phyloP scores from a whole-genome alignment of 768 basidiomycete genomes.

The Cubamyces sp. region DNA sequence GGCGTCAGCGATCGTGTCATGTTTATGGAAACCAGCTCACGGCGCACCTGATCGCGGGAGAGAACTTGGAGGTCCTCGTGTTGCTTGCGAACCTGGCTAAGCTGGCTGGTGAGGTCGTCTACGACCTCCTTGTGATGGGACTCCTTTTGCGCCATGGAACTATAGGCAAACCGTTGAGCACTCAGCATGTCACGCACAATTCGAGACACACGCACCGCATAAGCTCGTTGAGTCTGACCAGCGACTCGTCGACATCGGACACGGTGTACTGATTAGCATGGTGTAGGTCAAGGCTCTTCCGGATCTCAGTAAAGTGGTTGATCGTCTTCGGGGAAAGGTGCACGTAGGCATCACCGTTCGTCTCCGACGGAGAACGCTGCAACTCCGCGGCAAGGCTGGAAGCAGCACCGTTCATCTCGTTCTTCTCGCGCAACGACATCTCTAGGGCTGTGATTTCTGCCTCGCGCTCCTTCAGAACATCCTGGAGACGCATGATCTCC shows the following conservation, averaged over 20 bases:
- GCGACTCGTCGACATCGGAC: conserved; percentile 64
- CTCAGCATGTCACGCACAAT: not conserved
- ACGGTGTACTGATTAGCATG: conserved; percentile 33
- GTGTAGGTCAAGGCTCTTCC: conserved; percentile 62
- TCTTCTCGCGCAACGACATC: conserved; percentile 47
- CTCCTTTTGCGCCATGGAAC: conserved; percentile 98
- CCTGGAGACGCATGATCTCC: conserved; percentile 95
- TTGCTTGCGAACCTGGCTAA: conserved; percentile 71
- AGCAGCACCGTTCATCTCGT: conserved; percentile 8
- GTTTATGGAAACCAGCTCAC: conserved; percentile 16
- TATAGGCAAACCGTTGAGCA: conserved; percentile 35
- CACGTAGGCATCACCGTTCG: conserved; percentile 34
- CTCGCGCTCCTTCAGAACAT: conserved; percentile 89
- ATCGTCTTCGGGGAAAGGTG: conserved; percentile 73
- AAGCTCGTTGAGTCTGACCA: conserved; percentile 84
- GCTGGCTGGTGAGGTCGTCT: conserved; percentile 67
- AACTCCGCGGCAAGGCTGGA: conserved; percentile 4
- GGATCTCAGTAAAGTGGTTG: conserved; percentile 74
- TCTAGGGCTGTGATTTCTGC: conserved; percentile 86
- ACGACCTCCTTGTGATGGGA: conserved; percentile 84
- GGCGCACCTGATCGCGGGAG: conserved; percentile 78
- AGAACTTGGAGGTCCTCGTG: conserved; percentile 81
- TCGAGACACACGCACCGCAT: conserved; percentile 70
- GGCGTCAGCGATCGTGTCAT: not conserved
- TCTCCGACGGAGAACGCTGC: conserved; percentile 6